Base-by-base conservation (phyloP, 2,329 filamentous ascomycete species). In the Colletotrichum phormii region DNA sequence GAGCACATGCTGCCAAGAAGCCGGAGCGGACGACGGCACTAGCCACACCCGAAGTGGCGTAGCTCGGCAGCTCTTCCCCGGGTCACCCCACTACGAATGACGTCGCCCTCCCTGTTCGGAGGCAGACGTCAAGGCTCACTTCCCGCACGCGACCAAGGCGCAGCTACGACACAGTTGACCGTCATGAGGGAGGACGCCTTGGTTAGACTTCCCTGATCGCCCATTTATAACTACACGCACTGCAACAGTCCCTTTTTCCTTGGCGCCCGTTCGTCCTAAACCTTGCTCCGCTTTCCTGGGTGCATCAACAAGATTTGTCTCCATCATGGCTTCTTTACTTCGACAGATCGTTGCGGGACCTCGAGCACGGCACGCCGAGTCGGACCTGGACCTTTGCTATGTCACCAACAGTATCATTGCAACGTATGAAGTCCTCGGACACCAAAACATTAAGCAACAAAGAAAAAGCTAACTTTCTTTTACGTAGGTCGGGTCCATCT, bases 351-450 rank as follows among this genome's bases (percentile, higher is more conserved):
- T 98, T 74, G 95, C 97, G 57, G 93, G 95, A 11, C 96, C 97
- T 13, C 91, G 97, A 76, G 88, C 92, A 72, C 90, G 92, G 77
- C 95, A 98, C 81, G 89, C 93, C 35, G 96, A 98, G 85, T 93
- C 96, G 8, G 93, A 94, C 6, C 88, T 99, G 31, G 97, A 99
- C 81, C 89, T 99, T 57, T 98, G 96, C 87, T 99, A 99, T 83
- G 95, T 98, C 46, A 97, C 95, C 0, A 91, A 95, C 78, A 90
- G 93, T 78, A 94, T 92, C 75, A 89, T 91, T 71, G 90, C 87
- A 18, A 91, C 89, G 86, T 91, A 80, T 71, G 87, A 79, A 13
- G 35, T n/a, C 4, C 8, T 46, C 31, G 12, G 5, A 26, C 9
- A 15, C 1, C 5, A n/a, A 4, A 24, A 24, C 2, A 18, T 88